Base-by-base conservation (phyloP, 768 basidiomycete genomes). In the Cantharellus cinnabarinus region DNA sequence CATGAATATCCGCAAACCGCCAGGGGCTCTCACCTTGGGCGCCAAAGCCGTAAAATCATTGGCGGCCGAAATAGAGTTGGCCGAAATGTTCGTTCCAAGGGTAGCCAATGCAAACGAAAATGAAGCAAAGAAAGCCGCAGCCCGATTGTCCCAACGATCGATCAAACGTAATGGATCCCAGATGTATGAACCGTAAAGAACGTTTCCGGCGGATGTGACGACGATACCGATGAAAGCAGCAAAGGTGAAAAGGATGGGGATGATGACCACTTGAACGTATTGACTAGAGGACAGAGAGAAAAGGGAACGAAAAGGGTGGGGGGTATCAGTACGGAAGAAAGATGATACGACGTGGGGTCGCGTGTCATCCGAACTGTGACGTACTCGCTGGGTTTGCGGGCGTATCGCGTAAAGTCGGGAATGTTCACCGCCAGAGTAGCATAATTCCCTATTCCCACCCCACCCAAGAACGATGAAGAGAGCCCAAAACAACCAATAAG, bases 381-480 rank as follows among this genome's bases (percentile, higher is more conserved):
- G 65, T 65, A 82, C 81, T 78, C 76, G 70, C 75, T 63, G 10
- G 63, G 52, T 2, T 40, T 57, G 39, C 59, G 64, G 63, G 87
- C 83, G 69, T 90, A 89, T 65, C 88, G 77, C 75, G 88, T 88
- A 66, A 93, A 89, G 69, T 93, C 89, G 2, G 88, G 82, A 60
- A 89, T 87, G 65, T 89, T 89, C 63, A 67, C 59, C 2, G 66
- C 62, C n/a, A 63, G 44, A 38, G 59, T 60, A 2, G 20, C 20
- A 29, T 29, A 29, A 29, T 29, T 29, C 20, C 20, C 20, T 29
- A 29, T 29, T 29, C 20, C 20, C 20, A 29, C 20, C 20, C 20
- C 20, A 29, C 20, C 20, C 20, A 29, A 29, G 20, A 29, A 29
- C 20, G 20, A 29, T 29, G 20, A 29, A 29, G 20, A 29, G 20